Evolutionary conservation across 257 asterid species (phyloP), one percentile per base, ranked within the genome.

Genomic region (Solanum microdontum): DNA sequence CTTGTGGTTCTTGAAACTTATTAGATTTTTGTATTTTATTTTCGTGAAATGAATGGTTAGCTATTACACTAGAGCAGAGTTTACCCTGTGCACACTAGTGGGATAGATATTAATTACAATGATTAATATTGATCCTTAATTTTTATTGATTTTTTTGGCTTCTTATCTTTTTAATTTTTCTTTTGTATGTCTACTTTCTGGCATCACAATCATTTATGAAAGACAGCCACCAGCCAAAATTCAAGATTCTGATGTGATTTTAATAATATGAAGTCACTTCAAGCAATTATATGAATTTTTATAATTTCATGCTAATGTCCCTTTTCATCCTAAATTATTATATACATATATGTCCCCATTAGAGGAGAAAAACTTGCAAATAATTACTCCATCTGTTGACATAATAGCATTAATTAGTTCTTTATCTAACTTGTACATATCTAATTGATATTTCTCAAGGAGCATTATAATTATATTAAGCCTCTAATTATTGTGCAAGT

Each of bases 181-280:
- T 4, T 73, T 28, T 80, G 40, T 48, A 21, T 30, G 69, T 10
- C 21, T 28, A 30, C 30, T 82, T 80, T 48, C 70, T 82, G 69
- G 69, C 43, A 82, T 88, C 86, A 30, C 85, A 34, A 83, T 86
- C 89, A 82, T 36, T 37, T 37, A 85, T 73, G 90, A 86, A 88
- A 88, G 92, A 91, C 93, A 93, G 93, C 91, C 92, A 91, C 43
- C 58, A 86, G 90, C 94, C 94, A 92, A 91, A 91, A 89, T 37
- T 88, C 40, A 23, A 88, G 92, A 92, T 90, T 87, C 89, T 87
- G 86, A 87, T 88, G 28, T 28, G 85, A 48, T 48, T 80, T 48
- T 82, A 45, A 75, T 75, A 36, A 15, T 28, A 80, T 15, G 68
- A 45, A 28, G 37, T 48, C 28, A 28, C 40, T 48, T 45, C 40